Conservation (phyloP, 129 eudicot species). For the Artemisia argyi region DNA sequence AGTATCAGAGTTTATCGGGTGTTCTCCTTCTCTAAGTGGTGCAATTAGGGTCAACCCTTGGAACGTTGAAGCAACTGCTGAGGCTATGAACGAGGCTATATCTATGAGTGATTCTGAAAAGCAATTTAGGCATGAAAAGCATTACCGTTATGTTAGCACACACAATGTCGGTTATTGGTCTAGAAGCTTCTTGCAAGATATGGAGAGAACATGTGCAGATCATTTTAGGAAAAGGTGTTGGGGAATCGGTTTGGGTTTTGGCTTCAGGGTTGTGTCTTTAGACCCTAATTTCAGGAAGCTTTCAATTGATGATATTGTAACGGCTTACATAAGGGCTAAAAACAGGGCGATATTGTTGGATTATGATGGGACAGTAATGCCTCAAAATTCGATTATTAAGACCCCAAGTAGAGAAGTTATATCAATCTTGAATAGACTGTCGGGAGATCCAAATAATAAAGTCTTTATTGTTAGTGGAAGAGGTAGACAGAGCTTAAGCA, state of each 20-base stretch:
- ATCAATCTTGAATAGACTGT: conserved; percentile 60
- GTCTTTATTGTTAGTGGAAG: conserved; percentile 94
- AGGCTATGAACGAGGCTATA: conserved; percentile 85
- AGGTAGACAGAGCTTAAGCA: conserved; percentile 76
- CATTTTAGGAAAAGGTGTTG: conserved; percentile 83
- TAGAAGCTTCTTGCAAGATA: conserved; percentile 81
- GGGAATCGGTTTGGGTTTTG: conserved; percentile 90
- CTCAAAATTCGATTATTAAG: conserved; percentile 70
- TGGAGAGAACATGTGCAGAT: conserved; percentile 86
- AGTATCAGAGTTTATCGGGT: conserved; percentile 87
- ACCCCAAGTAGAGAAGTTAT: conserved; percentile 72
- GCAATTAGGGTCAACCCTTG: conserved; percentile 90
- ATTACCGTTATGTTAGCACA: conserved; percentile 78
- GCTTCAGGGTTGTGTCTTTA: conserved; percentile 79
- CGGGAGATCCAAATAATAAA: conserved; percentile 58
- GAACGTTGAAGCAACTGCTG: conserved; percentile 87
- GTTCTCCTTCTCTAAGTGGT: conserved; percentile 93
- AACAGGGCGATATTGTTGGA: conserved; percentile 82
- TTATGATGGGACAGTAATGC: conserved; percentile 94
- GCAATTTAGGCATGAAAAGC: conserved; percentile 82
- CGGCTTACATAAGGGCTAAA: conserved; percentile 58
- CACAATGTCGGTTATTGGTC: conserved; percentile 92
- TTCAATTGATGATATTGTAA: conserved; percentile 64
- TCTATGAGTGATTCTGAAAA: conserved; percentile 75
- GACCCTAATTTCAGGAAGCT: conserved; percentile 91